Evolutionary conservation across 1,284 basidiomycete genomes (phyloP).

Genomic region (Fomitopsis palustris): DNA sequence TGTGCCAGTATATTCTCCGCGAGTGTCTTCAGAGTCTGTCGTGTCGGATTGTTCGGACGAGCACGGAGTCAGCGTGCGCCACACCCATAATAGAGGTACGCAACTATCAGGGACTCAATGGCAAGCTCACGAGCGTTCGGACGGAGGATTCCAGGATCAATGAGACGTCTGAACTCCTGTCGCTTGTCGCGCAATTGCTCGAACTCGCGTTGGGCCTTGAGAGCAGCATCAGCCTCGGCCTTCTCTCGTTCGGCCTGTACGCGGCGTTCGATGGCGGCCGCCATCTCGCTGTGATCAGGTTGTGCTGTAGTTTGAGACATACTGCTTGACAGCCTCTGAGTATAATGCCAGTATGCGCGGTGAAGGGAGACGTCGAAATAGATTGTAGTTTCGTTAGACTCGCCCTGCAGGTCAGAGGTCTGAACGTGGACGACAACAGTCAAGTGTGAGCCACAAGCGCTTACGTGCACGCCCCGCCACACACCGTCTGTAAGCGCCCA

Average conservation of each 20-base stretch:
- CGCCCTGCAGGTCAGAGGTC: no score
- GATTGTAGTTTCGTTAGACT: background rate
- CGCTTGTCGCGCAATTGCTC: conserved; percentile 59
- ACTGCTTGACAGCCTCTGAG: background rate
- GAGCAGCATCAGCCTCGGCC: conserved; percentile 9
- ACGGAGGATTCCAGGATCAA: conserved; percentile 73
- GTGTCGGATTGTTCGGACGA: background rate
- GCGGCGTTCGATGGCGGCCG: conserved; percentile 16
- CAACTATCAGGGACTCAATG: conserved; percentile 57
- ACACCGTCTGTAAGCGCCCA: background rate
- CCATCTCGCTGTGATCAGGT: background rate
- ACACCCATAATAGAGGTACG: background rate
- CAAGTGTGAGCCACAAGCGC: background rate
- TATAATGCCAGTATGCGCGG: background rate
- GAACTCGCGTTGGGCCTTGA: conserved; percentile 22
- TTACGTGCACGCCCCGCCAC: background rate
- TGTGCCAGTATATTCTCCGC: conserved; percentile 69
- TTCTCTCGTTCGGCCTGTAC: conserved; percentile 15
- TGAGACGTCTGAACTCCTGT: conserved; percentile 67
- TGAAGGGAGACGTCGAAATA: background rate
- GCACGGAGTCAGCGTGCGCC: background rate
- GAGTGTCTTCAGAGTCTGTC: conserved; percentile 63
- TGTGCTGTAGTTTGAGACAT: background rate
- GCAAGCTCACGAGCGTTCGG: conserved; percentile 64
- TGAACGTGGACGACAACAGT: background rate